Evolutionary conservation across 2,329 filamentous ascomycete genomes (phyloP), one percentile per base, ranked within the genome.

Genomic region (Fusarium pseudograminearum): DNA sequence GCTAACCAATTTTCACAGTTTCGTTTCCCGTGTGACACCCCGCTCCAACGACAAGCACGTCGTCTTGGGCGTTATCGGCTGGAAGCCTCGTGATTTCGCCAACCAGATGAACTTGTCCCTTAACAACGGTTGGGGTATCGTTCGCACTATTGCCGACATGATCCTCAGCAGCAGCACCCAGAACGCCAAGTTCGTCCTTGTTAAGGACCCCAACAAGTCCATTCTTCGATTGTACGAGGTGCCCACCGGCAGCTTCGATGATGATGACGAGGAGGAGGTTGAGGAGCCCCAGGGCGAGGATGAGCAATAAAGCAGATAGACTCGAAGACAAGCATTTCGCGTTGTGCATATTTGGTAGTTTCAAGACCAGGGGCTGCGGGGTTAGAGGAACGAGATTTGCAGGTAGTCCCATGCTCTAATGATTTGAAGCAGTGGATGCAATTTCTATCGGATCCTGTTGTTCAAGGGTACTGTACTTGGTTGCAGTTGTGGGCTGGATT

Each of bases 111-210:
- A 98, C 84, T 83, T 99, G 76, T 97, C 94, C 76, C 88, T 98
- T 61, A 92, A 92, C 83, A 99, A 99, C 83, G 96, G 96, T 69
- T 99, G 96, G 96, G 96, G 96, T 81, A 98, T 99, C 72, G 96
- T 99, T 64, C 93, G 96, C 73, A 99, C 96, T 52, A 98, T 99
- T 77, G 93, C 93, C 75, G 96, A 99, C 82, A 97, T 98, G 91
- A 92, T 91, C 76, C 87, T 94, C 74, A 89, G 90, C 80, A 89
- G 90, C 81, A 86, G 89, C 47, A 91, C 93, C 75, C 91, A 89
- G 47, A 91, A 94, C 74, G 91, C 91, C 81, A 94, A 94, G 84
- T 96, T 92, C 75, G 90, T 96, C 47, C 85, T 92, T 22, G 89
- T 91, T 77, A 91, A 91, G 90, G 96, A 99, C 81, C 96, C 96